phyloP scores from a whole-genome alignment of 495 filamentous ascomycete genomes.

The Cairneyella variabilis region DNA sequence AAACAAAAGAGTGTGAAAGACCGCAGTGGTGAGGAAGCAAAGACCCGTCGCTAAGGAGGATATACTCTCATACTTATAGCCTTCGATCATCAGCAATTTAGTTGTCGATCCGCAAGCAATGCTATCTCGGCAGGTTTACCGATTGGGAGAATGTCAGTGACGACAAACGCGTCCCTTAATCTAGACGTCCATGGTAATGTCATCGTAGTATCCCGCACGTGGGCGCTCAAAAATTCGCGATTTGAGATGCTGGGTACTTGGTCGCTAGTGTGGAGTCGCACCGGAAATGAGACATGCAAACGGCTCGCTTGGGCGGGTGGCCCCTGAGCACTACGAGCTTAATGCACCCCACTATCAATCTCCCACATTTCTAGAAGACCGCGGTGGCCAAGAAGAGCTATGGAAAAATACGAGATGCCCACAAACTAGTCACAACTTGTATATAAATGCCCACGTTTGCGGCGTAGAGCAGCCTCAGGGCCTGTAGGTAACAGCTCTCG shows the following conservation, averaged over 20 bases:
- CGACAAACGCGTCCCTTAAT: neutral
- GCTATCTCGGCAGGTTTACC: too few species aligned
- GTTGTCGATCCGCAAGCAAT: too few species aligned
- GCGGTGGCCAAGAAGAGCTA: too few species aligned
- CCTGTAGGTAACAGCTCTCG: too few species aligned
- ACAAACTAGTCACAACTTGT: too few species aligned
- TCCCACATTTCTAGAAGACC: neutral
- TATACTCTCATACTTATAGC: conserved; percentile 1
- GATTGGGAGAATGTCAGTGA: neutral
- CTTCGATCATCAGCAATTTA: too few species aligned
- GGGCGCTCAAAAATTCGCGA: neutral
- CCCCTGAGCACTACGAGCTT: neutral
- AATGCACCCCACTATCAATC: neutral
- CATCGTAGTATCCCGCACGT: neutral
- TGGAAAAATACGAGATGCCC: too few species aligned
- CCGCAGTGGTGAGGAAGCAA: neutral
- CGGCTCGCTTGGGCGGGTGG: conserved; percentile 1
- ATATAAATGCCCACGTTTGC: too few species aligned
- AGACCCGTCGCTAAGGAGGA: neutral
- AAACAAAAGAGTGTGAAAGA: neutral
- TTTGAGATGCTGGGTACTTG: neutral
- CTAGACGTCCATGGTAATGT: neutral
- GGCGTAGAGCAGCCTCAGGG: too few species aligned
- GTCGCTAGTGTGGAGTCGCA: neutral
- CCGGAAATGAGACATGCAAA: conserved; percentile 9